Evolutionary conservation across 768 basidiomycete genomes (phyloP).

Genomic region (Lactarius quietus): DNA sequence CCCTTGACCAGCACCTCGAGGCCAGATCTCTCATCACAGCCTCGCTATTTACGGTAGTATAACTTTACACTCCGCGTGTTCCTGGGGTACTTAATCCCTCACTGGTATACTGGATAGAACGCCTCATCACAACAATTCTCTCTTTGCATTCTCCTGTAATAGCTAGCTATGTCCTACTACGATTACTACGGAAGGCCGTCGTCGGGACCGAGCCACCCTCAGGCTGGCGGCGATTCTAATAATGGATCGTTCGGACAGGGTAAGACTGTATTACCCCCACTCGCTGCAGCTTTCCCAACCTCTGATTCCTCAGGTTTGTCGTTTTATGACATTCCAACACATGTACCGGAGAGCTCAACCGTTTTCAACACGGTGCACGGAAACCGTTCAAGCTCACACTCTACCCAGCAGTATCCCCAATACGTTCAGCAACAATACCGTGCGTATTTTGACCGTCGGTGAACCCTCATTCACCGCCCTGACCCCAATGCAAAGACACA

Average conservation of each 20-base stretch:
- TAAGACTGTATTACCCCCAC: constrained; percentile 26
- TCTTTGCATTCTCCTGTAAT: constrained; percentile 27
- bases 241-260: constrained; percentile 27
- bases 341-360: constrained; percentile 20
- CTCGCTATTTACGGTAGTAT: background rate
- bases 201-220: constrained; percentile 14
- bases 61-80: constrained; percentile 3
- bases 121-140: constrained; percentile 21
- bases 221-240: constrained; percentile 22
- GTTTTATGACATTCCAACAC: constrained; percentile 18
- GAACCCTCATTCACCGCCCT: background rate
- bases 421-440: constrained; percentile 10
- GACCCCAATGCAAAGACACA: constrained; percentile 11
- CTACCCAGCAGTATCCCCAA: constrained; percentile 18
- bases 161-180: constrained; percentile 25
- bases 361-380: constrained; percentile 17
- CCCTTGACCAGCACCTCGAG: constrained; percentile 17
- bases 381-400: constrained; percentile 12
- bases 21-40: constrained; percentile 11
- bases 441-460: constrained; percentile 12
- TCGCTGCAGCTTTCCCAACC: constrained; percentile 25
- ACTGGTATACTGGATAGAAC: background rate
- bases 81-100: constrained; percentile 19
- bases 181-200: constrained; percentile 25
- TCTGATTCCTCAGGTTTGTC: constrained; percentile 26